phyloP scores from a whole-genome alignment of 306 rosid species.

The Pyrus communis region DNA sequence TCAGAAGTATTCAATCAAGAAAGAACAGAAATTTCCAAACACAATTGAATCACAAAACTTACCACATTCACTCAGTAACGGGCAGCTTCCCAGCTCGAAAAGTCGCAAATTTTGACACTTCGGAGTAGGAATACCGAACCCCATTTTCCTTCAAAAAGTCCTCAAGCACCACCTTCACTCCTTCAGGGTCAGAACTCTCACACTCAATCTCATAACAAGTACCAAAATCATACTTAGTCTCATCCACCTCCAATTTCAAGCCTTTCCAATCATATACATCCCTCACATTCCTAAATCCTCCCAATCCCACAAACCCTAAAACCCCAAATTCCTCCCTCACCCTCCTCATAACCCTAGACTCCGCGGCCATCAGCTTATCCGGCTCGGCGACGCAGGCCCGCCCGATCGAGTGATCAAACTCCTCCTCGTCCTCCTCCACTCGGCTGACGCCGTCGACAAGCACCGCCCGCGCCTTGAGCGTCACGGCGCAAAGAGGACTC shows the following conservation, averaged over 20 bases:
- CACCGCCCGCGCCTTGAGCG: slow-evolving; percentile 72
- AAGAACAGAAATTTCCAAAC: background rate
- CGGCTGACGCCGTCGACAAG: slow-evolving; percentile 73
- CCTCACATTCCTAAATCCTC: slow-evolving; percentile 80
- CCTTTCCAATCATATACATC: slow-evolving; percentile 80
- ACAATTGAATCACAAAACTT: background rate
- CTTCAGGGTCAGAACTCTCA: slow-evolving; percentile 71
- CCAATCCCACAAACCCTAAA: slow-evolving; percentile 56
- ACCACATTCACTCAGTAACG: slow-evolving; percentile 11
- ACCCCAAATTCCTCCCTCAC: slow-evolving; percentile 68
- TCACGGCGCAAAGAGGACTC: slow-evolving; percentile 48
- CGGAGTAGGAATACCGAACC: slow-evolving; percentile 52
- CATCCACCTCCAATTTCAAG: slow-evolving; percentile 84
- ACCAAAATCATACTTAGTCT: slow-evolving; percentile 65
- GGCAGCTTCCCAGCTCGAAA: slow-evolving; percentile 46
- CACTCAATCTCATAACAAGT: slow-evolving; percentile 80
- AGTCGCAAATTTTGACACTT: slow-evolving; percentile 60
- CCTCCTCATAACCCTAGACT: slow-evolving; percentile 69
- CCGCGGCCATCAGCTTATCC: slow-evolving; percentile 35
- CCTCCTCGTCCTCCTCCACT: slow-evolving; percentile 92
- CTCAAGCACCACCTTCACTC: slow-evolving; percentile 54
- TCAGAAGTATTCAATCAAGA: background rate
- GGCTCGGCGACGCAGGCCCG: slow-evolving; percentile 61
- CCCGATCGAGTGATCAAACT: slow-evolving; percentile 44
- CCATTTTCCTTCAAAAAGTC: slow-evolving; percentile 61